Base-by-base conservation (phyloP, 2,329 filamentous ascomycete species). In the Diaporthe ampelina region DNA sequence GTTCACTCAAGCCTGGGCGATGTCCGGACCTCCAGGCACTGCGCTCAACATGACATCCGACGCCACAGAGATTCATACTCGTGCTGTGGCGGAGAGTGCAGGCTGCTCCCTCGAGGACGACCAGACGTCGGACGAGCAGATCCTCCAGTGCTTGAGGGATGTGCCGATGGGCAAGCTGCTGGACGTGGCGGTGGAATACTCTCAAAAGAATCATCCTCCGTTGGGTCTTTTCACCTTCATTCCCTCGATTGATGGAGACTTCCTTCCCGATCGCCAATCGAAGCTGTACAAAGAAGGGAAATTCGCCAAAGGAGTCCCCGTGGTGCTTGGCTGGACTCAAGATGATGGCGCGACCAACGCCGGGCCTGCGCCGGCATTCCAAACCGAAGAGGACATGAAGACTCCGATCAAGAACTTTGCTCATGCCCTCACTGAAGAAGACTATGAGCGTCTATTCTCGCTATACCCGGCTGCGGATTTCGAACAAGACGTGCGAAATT, bases 21-120 rank as follows among this genome's bases (percentile, higher is more conserved):
- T 83, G 81, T 81, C 80, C 4, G 81, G 81, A 1, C 81, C 81
- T 10, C 81, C 81, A 6, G 81, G 81, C 19, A 82, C 79, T 5
- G 81, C 80, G 1, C 63, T 82, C 13, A 82, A 82, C 26, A 78
- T 80, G 21, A 79, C 79, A 0, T 77, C 77, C 26, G 80, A 82
- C 56, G 79, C 78, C 1, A 81, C 78, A 2, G 78, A 80, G 72
- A 67, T 69, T 21, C 80, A 81, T 63, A 81, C 80, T 1, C 75
- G 65, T 3, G 77, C 76, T 10, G 80, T 81, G 4, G 79, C 79
- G 4, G 63, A 74, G 6, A 59, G 50, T 13, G 35, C 80, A 4
- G 77, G 76, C 4, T 81, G 79, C 67, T 8, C 54, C 3, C 4
- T 43, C 15, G 26, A 56, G n/a, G 45, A 61, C 4, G 78, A 48